Evolutionary conservation across 192 early-diverging fungal species (phyloP).

Genomic region (Lobulomyces angularis): DNA sequence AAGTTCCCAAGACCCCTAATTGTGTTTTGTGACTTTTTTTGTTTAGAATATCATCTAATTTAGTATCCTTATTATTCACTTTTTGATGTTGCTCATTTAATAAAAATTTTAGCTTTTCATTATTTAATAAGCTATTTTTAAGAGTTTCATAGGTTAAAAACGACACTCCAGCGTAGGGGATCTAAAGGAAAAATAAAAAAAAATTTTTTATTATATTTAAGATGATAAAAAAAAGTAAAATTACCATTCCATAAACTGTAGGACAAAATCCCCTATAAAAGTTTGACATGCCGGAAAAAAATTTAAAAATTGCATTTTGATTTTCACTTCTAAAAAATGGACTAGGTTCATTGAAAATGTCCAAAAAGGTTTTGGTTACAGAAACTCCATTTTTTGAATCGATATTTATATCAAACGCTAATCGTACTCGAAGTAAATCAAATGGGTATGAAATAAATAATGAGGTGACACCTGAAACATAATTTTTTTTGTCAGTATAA

Average conservation of each 20-base stretch:
- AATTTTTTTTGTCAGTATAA: neutral
- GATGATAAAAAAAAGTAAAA: too few relatives aligned
- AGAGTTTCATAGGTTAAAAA: conserved; percentile 80
- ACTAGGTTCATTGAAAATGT: conserved; percentile 68
- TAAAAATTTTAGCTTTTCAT: conserved; percentile 3
- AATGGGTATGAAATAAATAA: conserved; percentile 85
- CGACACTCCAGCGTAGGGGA: conserved; percentile 92
- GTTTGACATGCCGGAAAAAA: conserved; percentile 44
- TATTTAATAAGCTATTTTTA: conserved; percentile 42
- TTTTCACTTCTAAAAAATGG: conserved; percentile 10
- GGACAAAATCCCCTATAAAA: conserved; percentile 92
- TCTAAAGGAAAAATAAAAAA: too few relatives aligned
- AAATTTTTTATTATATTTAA: too few relatives aligned
- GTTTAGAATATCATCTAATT: conserved; percentile 5
- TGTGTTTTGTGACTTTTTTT: conserved; percentile 7
- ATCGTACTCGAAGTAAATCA: conserved; percentile 82
- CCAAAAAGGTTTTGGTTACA: conserved; percentile 13
- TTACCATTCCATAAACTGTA: conserved; percentile 80
- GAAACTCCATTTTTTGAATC: neutral
- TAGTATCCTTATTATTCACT: neutral
- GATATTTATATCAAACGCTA: conserved; percentile 69
- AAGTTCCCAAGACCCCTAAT: conserved; percentile 63
- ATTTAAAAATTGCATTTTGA: neutral
- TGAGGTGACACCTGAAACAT: conserved; percentile 64
- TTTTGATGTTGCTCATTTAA: conserved; percentile 1